A percentile compares a stretch with the other conserved stretches of the same genome.
These are phyloP conservation scores for Myxozyma neotropica DNA, from an alignment of 805 yeast species.

Conservation along the genomic window DNA sequence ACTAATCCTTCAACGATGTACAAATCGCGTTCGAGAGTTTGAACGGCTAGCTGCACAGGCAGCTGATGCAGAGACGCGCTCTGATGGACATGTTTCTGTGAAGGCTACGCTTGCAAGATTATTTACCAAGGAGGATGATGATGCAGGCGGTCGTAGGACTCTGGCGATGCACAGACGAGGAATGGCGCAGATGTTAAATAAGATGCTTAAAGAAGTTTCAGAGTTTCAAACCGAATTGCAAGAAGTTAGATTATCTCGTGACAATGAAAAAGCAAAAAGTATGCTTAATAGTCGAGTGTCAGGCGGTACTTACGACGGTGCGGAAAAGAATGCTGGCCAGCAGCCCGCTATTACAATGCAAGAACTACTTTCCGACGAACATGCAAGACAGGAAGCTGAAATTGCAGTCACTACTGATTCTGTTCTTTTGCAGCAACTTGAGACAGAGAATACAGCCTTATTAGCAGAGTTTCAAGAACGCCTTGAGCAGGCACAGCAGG, in stretches of 20 bases:
- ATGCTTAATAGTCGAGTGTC: slow-evolving; percentile 16
- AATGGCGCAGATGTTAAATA: slow-evolving; percentile 43
- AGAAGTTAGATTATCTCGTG: slow-evolving; percentile 41
- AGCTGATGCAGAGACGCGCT: slow-evolving; percentile 32
- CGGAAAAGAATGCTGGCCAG: not conserved
- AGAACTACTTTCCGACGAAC: slow-evolving; percentile 1
- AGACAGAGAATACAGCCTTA: slow-evolving; percentile 43
- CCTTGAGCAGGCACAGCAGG: slow-evolving; percentile 44
- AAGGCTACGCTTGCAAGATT: slow-evolving; percentile 3
- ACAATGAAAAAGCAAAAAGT: slow-evolving; percentile 36
- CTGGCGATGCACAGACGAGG: slow-evolving; percentile 44
- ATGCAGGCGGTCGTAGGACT: slow-evolving; percentile 33
- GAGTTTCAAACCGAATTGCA: slow-evolving; percentile 44
- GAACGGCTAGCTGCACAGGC: slow-evolving; percentile 36
- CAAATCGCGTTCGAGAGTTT: slow-evolving; percentile 38
- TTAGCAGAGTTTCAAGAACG: slow-evolving; percentile 44
- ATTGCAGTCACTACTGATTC: slow-evolving; percentile 4
- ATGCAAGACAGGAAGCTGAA: not conserved
- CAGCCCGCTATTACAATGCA: slow-evolving; percentile 3
- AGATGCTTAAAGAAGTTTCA: slow-evolving; percentile 39
- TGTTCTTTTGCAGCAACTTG: slow-evolving; percentile 39
- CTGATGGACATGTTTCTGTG: not conserved
- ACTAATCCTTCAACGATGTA: slow-evolving; percentile 43
- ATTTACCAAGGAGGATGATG: slow-evolving; percentile 32
- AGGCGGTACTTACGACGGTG: not conserved